Base-by-base conservation (phyloP, 352 stramenopile species). In the Phytophthora boehmeriae region DNA sequence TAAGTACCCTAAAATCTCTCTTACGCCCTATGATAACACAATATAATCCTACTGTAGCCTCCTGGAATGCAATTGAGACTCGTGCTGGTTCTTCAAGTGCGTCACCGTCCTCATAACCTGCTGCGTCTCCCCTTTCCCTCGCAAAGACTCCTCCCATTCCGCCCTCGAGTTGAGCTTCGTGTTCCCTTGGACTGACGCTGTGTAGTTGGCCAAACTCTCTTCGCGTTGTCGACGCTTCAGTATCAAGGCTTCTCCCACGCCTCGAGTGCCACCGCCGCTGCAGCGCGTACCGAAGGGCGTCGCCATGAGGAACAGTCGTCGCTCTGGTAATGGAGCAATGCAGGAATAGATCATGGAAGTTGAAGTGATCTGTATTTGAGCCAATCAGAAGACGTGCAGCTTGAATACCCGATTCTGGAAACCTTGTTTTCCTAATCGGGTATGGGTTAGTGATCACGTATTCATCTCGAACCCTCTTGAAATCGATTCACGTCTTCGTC, bases 171-270 rank as follows among this genome's bases (percentile, higher is more conserved):
- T 83, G 47, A 84, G 65, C 30, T 76, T 77, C 11, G 47, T 54
- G 14, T 87, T 58, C 0, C 71, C 78, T 41, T 81, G 76, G 53
- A 92, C 83, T 20, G 73, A 79, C 14, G 86, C 66, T 23, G 53
- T 43, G 48, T 80, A 92, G 54, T 61, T 84, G 28, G 75, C 64
- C 49, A 93, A 54, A 46, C 79, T 70, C 17, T 90, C 76, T 55
- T 93, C 84, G 32, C 84, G 80, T 53, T 90, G 70, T 11, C 84
- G 76, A 1, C 82, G 67, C 70, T 93, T 92, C 54, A 92, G 62
- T 55, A 93, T 86, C 34, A 89, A 66, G 45, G 78, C 76, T 36
- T 93, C 84, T 52, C 84, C 84, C 13, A 89, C 76, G 11, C 84
- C 84, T 13, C 84, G 74, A 38, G 65, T 45, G n/a, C 68, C 59